Percentiles rank a stretch among this genome's conserved stretches.
Conservation (phyloP, 2,329 filamentous ascomycete genomes). For the Tolypocladium ovalisporum region DNA sequence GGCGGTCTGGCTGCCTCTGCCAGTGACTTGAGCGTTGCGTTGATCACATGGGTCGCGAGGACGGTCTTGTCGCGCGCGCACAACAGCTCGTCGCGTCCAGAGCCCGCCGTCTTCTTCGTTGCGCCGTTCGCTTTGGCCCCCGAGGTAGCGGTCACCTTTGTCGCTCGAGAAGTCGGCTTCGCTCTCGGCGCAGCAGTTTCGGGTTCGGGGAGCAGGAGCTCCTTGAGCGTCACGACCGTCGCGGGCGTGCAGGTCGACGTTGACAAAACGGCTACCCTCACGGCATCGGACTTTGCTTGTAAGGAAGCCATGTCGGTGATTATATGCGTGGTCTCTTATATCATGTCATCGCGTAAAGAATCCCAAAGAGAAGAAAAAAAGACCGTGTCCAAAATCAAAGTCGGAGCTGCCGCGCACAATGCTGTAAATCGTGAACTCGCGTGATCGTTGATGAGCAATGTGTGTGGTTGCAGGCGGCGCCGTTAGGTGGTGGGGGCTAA, state of each 20-base stretch:
- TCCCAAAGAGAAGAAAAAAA: constrained; percentile 2
- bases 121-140: constrained; percentile 12
- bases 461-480: neutral
- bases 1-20: constrained; percentile 51
- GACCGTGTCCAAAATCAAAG: constrained; percentile 12
- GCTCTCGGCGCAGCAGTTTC: constrained; percentile 14
- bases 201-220: constrained; percentile 28
- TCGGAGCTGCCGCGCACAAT: constrained; percentile 12
- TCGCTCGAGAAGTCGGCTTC: constrained; percentile 14
- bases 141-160: constrained; percentile 14
- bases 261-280: constrained; percentile 43
- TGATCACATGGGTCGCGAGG: constrained; percentile 64
- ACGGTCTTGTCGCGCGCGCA: constrained; percentile 45
- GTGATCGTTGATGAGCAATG: constrained; percentile 7
- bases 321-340: constrained; percentile 14
- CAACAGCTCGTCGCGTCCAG: constrained; percentile 16
- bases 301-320: constrained; percentile 29
- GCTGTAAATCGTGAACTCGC: constrained; percentile 2
- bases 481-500: constrained; percentile 15
- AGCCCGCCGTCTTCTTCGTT: constrained; percentile 5
- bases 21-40: constrained; percentile 56
- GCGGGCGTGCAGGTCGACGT: constrained; percentile 41
- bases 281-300: constrained; percentile 33
- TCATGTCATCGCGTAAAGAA: constrained; percentile 19
- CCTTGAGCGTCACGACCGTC: constrained; percentile 35